phyloP scores from a whole-genome alignment of 164 flowering plant species.

The Magnolia officinalis region DNA sequence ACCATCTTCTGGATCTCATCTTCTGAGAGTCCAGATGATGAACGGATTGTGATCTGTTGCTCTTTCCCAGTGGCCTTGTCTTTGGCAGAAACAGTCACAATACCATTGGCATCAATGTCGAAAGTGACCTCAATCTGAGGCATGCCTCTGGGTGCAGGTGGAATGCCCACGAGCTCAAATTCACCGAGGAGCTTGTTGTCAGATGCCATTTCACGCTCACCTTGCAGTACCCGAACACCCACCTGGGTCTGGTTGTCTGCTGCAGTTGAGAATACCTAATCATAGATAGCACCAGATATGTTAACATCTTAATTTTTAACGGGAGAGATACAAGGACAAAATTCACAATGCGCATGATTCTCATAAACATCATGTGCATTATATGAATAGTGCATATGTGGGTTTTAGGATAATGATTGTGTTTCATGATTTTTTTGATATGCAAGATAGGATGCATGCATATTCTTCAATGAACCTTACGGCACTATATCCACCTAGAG shows the following conservation, averaged over 20 bases:
- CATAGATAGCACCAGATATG: background rate
- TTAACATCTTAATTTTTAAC: too few species aligned
- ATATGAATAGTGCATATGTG: too few species aligned
- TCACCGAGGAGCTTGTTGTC: constrained; percentile 21
- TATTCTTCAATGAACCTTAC: too few species aligned
- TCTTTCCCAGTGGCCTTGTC: constrained; percentile 26
- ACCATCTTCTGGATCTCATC: constrained; percentile 11
- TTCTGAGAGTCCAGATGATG: constrained; percentile 19
- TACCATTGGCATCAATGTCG: constrained; percentile 50
- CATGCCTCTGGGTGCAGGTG: constrained; percentile 30
- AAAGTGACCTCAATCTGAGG: constrained; percentile 56
- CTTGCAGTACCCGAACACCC: constrained; percentile 24
- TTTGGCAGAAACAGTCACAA: constrained; percentile 25
- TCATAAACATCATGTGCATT: too few species aligned
- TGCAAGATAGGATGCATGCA: too few species aligned
- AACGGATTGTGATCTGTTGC: constrained; percentile 23
- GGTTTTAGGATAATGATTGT: too few species aligned
- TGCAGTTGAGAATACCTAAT: constrained; percentile 76
- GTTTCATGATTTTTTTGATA: too few species aligned
- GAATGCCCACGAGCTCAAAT: constrained; percentile 24
- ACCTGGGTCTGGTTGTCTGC: constrained; percentile 77
- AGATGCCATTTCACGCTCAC: constrained; percentile 25
- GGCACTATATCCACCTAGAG: too few species aligned
- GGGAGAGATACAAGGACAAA: too few species aligned
- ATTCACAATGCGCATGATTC: too few species aligned